Conservation (phyloP, 2,329 filamentous ascomycete genomes). For the Aureobasidium namibiae region DNA sequence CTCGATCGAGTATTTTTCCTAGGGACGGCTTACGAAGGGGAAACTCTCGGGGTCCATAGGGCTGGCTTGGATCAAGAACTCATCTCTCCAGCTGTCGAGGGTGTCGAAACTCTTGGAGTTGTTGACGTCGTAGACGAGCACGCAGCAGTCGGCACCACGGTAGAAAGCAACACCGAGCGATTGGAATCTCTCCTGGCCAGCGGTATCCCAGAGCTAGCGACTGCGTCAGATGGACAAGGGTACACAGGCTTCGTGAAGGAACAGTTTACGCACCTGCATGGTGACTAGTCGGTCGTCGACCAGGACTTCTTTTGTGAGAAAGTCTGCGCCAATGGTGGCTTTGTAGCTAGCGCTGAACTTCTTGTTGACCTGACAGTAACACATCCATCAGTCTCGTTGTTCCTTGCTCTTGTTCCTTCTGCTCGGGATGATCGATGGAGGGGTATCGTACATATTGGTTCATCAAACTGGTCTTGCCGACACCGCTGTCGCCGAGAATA, state of each 20-base stretch:
- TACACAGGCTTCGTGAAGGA: background rate
- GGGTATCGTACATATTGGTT: constrained; percentile 90
- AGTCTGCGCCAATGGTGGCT: constrained; percentile 97
- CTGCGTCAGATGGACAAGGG: constrained; percentile 14
- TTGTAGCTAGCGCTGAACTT: constrained; percentile 99
- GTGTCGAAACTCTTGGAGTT: constrained; percentile 99
- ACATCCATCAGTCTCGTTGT: constrained; percentile 8
- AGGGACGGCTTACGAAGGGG: constrained; percentile 70
- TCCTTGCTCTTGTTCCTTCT: background rate
- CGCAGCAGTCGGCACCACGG: constrained; percentile 93
- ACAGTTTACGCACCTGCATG: constrained; percentile 65
- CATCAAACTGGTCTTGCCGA: constrained; percentile 99
- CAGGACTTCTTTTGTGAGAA: constrained; percentile 93
- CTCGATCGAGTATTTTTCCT: background rate
- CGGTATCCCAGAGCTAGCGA: constrained; percentile 87
- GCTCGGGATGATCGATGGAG: background rate
- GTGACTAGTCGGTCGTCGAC: constrained; percentile 96
- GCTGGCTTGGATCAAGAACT: constrained; percentile 95
- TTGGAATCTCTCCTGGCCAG: constrained; percentile 94
- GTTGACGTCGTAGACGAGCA: constrained; percentile 97
- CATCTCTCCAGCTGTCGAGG: constrained; percentile 95
- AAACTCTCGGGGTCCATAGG: constrained; percentile 95
- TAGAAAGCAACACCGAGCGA: constrained; percentile 97
- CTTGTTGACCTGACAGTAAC: constrained; percentile 77
- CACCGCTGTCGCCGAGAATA: constrained; percentile 96